phyloP scores from a whole-genome alignment of 2,329 filamentous ascomycete species.

The Aureobasidium sp. region DNA sequence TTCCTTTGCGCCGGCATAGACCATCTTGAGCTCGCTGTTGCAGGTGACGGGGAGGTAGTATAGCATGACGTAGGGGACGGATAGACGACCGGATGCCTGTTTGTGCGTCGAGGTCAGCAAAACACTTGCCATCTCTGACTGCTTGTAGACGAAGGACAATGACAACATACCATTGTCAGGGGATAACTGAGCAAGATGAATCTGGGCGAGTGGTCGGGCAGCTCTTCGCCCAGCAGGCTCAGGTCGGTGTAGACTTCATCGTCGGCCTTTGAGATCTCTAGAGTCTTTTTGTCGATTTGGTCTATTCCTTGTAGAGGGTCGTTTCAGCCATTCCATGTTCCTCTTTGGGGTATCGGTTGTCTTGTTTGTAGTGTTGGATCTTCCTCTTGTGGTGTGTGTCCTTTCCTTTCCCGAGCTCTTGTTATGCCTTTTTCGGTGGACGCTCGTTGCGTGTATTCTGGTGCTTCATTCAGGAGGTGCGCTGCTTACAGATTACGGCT shows the following conservation, averaged over 20 bases:
- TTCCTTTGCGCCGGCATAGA: constrained; percentile 94
- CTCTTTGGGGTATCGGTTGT: too few species aligned
- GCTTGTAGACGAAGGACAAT: background rate
- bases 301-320: constrained; percentile 44
- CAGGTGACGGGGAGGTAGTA: constrained; percentile 92
- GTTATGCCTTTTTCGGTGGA: background rate
- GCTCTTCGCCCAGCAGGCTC: constrained; percentile 73
- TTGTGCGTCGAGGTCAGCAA: background rate
- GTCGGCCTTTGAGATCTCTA: constrained; percentile 81
- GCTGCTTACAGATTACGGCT: constrained; percentile 80
- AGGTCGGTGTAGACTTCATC: constrained; percentile 75
- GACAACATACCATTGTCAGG: constrained; percentile 60
- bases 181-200: constrained; percentile 90
- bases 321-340: background rate
- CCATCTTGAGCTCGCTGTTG: constrained; percentile 79
- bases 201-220: constrained; percentile 85
- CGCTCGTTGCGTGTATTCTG: too few species aligned
- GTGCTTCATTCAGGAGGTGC: constrained; percentile 1
- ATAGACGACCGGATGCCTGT: constrained; percentile 49
- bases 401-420: background rate
- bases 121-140: background rate
- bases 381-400: background rate
- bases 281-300: constrained; percentile 78
- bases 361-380: too few species aligned
- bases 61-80: constrained; percentile 87